Evolutionary conservation across 1,139 yeast species (phyloP), one percentile per base, ranked within the genome.

Genomic region (Scheffersomyces titani): DNA sequence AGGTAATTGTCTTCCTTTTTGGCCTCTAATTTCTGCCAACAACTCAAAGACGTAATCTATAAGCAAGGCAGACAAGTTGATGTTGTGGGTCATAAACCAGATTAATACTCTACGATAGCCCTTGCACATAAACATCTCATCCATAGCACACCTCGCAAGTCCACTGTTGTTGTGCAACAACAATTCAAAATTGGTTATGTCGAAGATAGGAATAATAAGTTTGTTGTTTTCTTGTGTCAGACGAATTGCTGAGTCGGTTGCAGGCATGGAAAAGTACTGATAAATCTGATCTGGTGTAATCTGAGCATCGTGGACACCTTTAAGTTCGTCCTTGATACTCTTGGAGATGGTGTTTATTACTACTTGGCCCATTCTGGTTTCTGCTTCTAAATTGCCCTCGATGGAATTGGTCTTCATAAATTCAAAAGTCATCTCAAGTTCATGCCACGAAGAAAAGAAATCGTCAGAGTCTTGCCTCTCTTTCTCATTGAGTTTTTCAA

Each of bases 121-220:
- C 55, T 74, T 72, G 56, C 86, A 82, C 90, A 88, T 87, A 53
- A 88, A 72, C 78, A 89, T 74, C 69, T 89, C 93, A 70, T 88
- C 92, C 70, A 87, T 74, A 52, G 87, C 70, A 36, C 82, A 74
- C 65, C 85, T 79, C 0, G 87, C 82, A 6, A 86, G 70, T 30
- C 78, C 73, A n/a, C 72, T 70, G 57, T 76, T 71, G 54, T 70
- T 72, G 44, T 70, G 73, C 24, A 80, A 64, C 6, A 80, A 61
- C 46, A 78, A 61, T 59, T 80, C 83, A 59, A 77, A 75, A 22
- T 70, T 70, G 18, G 77, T 75, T 18, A 76, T 70, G 5, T 78
- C 81, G 63, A 83, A 81, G 1, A 80, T 76, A 18, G 82, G 79
- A 4, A 75, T 76, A 56, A 66, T 59, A 20, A 64, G 62, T 54